Evolutionary conservation across 2,329 filamentous ascomycete species (phyloP), one percentile per base, ranked within the genome.

Genomic region (Botrytis pseudocinerea): DNA sequence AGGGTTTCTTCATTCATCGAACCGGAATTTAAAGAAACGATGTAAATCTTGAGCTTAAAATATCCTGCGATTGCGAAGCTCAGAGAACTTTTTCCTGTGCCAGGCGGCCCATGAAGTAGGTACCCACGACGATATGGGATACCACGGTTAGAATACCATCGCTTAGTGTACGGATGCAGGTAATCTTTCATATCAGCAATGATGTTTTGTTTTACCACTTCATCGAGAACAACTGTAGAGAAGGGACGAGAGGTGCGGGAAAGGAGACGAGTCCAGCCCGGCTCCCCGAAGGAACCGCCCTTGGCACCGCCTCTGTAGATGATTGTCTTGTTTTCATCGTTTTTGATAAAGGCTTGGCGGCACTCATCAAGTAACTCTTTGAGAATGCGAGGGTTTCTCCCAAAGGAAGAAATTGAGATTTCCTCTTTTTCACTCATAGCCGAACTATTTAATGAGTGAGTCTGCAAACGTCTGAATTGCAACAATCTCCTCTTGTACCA

Each of bases 101-200:
- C 93, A 0, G 93, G 93, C 0, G 93, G 93, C 0, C 94, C 94
- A 76, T 95, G 86, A 25, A 97, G 89, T 0, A 97, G 87, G 78
- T 96, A 97, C 0, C 94, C 94, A 7, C 94, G 87, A 22, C 94
- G 88, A 80, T 97, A 97, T 0, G 94, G 94, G 44, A 97, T 95
- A 0, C 94, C 94, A 10, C 93, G 87, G 76, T 93, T 92, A 0
- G 91, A 87, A 80, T 97, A 97, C 93, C 93, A 97, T n/a, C 90
- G 85, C 62, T 88, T 85, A 0, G 90, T 91, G 20, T 84, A 82
- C 0, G 89, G 89, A 75, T 89, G 84, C 51, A 92, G 85, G 78
- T 92, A 92, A 77, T 91, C 89, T 40, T 84, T 84, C 46, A 90
- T 86, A 77, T 92, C 90, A 60, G 85, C 84, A 65, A 92, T 83